These are phyloP conservation scores for Phialemonium atrogriseum DNA, from an alignment of 2,329 filamentous ascomycete genomes.

Conservation along the genomic window DNA sequence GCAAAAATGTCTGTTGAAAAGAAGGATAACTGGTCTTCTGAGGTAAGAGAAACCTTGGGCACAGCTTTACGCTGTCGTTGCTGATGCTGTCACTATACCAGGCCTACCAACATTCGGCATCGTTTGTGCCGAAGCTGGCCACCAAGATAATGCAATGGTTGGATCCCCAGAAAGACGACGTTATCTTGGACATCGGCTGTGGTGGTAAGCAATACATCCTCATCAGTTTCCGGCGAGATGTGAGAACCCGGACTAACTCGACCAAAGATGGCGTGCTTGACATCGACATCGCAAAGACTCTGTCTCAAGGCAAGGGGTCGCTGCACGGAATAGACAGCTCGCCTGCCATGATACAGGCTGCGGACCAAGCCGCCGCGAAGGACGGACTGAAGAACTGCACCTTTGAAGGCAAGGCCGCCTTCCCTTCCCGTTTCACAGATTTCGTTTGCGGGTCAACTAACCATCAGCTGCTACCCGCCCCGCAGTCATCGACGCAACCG, in stretches of 20 bases:
- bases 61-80: neutral
- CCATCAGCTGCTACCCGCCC: no score
- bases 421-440: no score
- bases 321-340: conserved; percentile 54
- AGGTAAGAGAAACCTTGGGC: conserved; percentile 17
- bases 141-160: conserved; percentile 51
- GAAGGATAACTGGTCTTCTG: conserved; percentile 30
- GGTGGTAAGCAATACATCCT: conserved; percentile 43
- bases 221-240: neutral
- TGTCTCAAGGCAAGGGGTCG: conserved; percentile 34
- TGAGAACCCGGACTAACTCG: conserved; percentile 4
- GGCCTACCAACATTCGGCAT: conserved; percentile 53
- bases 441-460: no score
- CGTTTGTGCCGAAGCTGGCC: conserved; percentile 56
- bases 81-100: conserved; percentile 14
- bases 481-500: conserved; percentile 37
- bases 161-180: conserved; percentile 47
- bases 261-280: conserved; percentile 49
- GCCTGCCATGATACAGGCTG: conserved; percentile 47
- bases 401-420: conserved; percentile 32
- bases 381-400: conserved; percentile 25
- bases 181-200: conserved; percentile 55
- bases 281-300: conserved; percentile 38
- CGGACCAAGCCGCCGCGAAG: conserved; percentile 30
- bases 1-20: conserved; percentile 11